Evolutionary conservation across 2,329 filamentous ascomycete species (phyloP), one percentile per base, ranked within the genome.

Genomic region (Trichoderma citrinoviride): DNA sequence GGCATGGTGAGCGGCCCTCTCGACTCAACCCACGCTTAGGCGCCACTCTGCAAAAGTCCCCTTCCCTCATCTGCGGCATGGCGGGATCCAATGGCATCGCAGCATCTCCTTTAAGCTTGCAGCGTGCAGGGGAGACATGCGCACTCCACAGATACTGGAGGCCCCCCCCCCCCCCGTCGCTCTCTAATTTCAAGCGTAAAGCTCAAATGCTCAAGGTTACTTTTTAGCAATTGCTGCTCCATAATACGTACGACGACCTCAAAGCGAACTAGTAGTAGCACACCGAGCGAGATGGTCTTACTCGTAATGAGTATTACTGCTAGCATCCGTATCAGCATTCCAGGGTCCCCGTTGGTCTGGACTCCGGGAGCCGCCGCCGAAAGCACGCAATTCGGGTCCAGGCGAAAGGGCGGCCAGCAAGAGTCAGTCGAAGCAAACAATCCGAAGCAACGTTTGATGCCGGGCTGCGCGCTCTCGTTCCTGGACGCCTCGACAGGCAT

Each of bases 11-110:
- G 49, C 60, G 23, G 37, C 8, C 33, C 53, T 64, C 37, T 58
- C 37, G 53, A 27, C 25, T 25, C 47, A 37, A 44, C 47, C 50
- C 46, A 44, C 25, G 14, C 46, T 23, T n/a, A 33, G 55, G 47
- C 55, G 63, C 63, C 63, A 65, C 63, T 46, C 46, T 54, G 37
- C 63, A 65, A 65, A 65, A 65, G 63, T 65, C 54, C 63, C 55
- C 23, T 50, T 37, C 25, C 47, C 33, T 47, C 37, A 21, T n/a
- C 57, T 14, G 5, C 23, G 40, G 27, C 25, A 46, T 33, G 19
- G 50, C 25, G 17, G 19, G 7, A 27, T n/a, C 57, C 57, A 61
- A 61, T 61, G 46, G 57, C 47, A 43, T 61, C n/a, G 57, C n/a
- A n/a, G 37, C 17, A 61, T 33, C 25, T 61, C 29, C 47, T 53